Evolutionary conservation across 345 rosid species (phyloP), one percentile per base, ranked within the genome.

Genomic region (Citrus medica): DNA sequence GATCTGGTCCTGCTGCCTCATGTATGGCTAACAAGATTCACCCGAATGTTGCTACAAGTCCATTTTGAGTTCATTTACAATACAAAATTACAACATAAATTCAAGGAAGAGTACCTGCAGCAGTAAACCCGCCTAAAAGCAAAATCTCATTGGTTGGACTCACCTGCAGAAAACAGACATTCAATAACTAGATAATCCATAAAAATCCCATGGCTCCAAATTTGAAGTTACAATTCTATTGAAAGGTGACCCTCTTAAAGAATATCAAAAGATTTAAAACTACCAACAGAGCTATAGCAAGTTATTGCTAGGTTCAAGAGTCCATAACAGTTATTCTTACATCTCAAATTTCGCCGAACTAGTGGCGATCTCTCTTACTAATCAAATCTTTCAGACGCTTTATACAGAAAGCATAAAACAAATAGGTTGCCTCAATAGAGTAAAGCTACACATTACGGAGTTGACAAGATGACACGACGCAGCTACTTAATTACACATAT

Each of bases 101-200:
- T 30, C 9, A 37, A 17, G 46, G 6, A 40, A 22, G 53, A 28
- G 1, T 79, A 90, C 98, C 98, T 86, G 94, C 92, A 80, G 91
- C 98, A 0, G 94, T 93, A 58, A 92, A 93, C 79, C 91, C 94
- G 67, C 97, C 98, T 65, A 91, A 92, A 66, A 93, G 83, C 98
- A 93, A 90, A 64, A 81, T 77, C 82, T 86, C 92, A 81, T 95
- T 91, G 38, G 98, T 92, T 22, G 95, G 93, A 86, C 82, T 90
- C 1, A 88, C 98, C 97, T 94, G 64, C 35, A 65, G 37, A 64
- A 67, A 30, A 70, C 48, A 71, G 32, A 24, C 30, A 2, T 65
- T 14, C 63, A 66, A 33, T 53, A 7, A n/a, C 42, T 32, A 32
- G 42, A 64, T 65, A 19, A 65, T 65, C 24, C 69, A 65, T 32